Evolutionary conservation across 208 protist species (phyloP).

Genomic region (Phytomonas serpens): DNA sequence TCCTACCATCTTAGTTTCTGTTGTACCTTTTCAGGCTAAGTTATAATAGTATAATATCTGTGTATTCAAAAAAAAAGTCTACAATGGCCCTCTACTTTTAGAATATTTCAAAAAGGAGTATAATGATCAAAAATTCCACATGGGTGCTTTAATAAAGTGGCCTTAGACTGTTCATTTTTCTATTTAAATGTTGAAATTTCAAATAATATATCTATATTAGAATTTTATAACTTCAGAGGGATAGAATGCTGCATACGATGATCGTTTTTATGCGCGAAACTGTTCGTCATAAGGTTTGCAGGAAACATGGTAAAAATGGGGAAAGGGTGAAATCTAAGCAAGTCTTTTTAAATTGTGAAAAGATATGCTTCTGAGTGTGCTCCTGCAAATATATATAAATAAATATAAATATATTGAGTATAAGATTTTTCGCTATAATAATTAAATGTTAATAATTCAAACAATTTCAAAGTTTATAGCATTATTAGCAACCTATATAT

Average conservation of each 20-base stretch:
- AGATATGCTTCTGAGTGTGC: not conserved
- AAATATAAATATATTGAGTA: not conserved
- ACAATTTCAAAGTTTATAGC: not conserved
- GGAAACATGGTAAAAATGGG: not conserved
- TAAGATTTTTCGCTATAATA: not conserved
- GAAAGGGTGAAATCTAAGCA: not conserved
- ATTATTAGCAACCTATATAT: constrained; percentile 1
- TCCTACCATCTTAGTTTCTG: constrained; percentile 1
- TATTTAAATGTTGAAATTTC: not conserved
- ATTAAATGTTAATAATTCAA: not conserved
- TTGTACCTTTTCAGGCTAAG: not conserved
- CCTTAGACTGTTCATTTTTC: not conserved
- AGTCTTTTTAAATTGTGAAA: not conserved
- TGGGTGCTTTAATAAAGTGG: not conserved
- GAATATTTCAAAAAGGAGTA: not conserved
- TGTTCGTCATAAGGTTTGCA: not conserved
- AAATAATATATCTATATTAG: not conserved
- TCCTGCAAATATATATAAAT: not conserved
- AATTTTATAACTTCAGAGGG: not conserved
- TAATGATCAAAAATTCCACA: not conserved
- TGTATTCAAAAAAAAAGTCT: constrained; percentile 6
- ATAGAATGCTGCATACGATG: not conserved
- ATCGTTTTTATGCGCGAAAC: not conserved
- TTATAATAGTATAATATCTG: constrained; percentile 1
- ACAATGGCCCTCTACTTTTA: constrained; percentile 3